These are phyloP conservation scores for Arbutus unedo DNA, from an alignment of 148 eudicot species.

Conservation along the genomic window DNA sequence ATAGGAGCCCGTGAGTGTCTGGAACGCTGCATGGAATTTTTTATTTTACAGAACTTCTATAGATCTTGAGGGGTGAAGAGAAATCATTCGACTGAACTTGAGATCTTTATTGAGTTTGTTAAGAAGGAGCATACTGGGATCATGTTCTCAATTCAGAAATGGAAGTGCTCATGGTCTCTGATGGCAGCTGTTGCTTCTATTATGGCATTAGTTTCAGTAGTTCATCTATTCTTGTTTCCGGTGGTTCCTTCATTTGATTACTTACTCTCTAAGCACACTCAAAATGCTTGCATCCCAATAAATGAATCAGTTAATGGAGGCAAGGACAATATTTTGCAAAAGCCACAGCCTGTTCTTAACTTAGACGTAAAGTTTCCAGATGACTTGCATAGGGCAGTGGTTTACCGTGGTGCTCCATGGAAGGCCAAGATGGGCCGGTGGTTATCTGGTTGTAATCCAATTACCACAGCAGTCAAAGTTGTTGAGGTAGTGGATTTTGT, in stretches of 20 bases:
- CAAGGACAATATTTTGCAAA: slow-evolving; percentile 16
- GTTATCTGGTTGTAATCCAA: slow-evolving; percentile 73
- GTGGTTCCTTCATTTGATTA: slow-evolving; percentile 39
- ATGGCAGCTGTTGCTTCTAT: slow-evolving; percentile 47
- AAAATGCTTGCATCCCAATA: slow-evolving; percentile 32
- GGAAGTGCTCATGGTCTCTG: slow-evolving; percentile 61
- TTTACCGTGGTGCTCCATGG: slow-evolving; percentile 88
- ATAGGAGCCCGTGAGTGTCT: slow-evolving; percentile 2
- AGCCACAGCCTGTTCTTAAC: slow-evolving; percentile 17
- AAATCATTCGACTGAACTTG: not conserved
- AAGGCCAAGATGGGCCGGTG: slow-evolving; percentile 81
- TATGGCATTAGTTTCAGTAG: slow-evolving; percentile 40
- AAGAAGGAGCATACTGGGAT: slow-evolving; percentile 24
- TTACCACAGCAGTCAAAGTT: slow-evolving; percentile 41
- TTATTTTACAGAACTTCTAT: not conserved
- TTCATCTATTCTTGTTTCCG: slow-evolving; percentile 58
- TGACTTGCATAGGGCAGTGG: slow-evolving; percentile 66
- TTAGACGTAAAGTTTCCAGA: slow-evolving; percentile 48
- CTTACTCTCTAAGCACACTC: slow-evolving; percentile 38
- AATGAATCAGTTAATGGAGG: slow-evolving; percentile 37
- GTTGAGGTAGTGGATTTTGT: slow-evolving; percentile 53
- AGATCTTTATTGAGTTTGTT: slow-evolving; percentile 11
- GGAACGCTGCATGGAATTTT: not conserved
- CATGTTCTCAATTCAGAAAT: slow-evolving; percentile 50
- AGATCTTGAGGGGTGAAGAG: slow-evolving; percentile 17